These are phyloP conservation scores for Hemileccinum rubropunctum DNA, from an alignment of 768 basidiomycete genomes.

Conservation along the genomic window DNA sequence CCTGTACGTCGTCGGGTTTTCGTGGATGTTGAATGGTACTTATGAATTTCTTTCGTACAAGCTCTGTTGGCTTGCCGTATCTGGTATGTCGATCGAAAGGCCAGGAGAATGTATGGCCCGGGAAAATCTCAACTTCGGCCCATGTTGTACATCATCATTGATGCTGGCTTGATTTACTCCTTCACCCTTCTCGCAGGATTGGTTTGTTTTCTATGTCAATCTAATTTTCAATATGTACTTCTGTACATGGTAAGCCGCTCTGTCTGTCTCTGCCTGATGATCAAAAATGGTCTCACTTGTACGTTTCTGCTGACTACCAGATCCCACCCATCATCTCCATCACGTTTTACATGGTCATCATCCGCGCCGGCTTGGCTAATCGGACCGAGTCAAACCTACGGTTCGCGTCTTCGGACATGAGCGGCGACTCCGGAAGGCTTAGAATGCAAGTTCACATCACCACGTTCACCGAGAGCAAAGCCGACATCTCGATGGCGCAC, in stretches of 20 bases:
- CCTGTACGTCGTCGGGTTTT: constrained; percentile 19
- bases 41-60: not conserved
- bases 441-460: constrained; percentile 6
- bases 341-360: constrained; percentile 42
- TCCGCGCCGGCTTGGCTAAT: constrained; percentile 31
- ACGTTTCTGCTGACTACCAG: constrained; percentile 13
- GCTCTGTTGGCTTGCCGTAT: constrained; percentile 32
- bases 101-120: constrained; percentile 13
- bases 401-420: not conserved
- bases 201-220: constrained; percentile 25
- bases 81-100: constrained; percentile 25
- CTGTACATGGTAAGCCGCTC: constrained; percentile 33
- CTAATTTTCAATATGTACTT: constrained; percentile 34
- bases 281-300: not conserved
- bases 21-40: not conserved
- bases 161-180: constrained; percentile 39
- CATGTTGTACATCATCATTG: constrained; percentile 32
- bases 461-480: not conserved
- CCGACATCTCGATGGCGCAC: not conserved
- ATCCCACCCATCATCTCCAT: constrained; percentile 40
- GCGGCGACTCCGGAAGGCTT: constrained; percentile 1
- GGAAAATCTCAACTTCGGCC: constrained; percentile 10
- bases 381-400: not conserved
- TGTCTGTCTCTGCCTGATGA: not conserved
- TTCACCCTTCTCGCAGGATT: constrained; percentile 33